These are phyloP conservation scores for Pyrus communis DNA, from an alignment of 306 rosid genomes.

Conservation along the genomic window DNA sequence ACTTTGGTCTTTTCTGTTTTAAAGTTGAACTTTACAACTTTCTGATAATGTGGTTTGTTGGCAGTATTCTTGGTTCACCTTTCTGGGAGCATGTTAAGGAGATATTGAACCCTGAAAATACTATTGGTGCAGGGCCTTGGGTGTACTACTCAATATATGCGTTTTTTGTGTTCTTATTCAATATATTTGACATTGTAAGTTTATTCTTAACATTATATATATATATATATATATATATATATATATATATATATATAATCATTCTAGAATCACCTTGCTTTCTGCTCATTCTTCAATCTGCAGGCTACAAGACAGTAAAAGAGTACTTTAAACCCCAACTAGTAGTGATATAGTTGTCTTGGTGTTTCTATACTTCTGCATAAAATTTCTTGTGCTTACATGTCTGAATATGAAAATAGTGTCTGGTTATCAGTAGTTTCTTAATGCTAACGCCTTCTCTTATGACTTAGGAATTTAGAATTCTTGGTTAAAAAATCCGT, in stretches of 20 bases:
- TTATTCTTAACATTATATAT: slow-evolving; percentile 9
- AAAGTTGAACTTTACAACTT: neutral
- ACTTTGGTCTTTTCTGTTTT: slow-evolving; percentile 5
- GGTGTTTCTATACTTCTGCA: neutral
- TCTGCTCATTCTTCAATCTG: neutral
- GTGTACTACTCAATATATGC: slow-evolving; percentile 88
- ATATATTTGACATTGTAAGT: slow-evolving; percentile 96
- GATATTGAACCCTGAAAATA: slow-evolving; percentile 81
- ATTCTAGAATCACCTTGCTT: neutral
- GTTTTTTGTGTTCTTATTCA: slow-evolving; percentile 84
- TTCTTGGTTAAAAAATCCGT: neutral
- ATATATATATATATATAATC: neutral
- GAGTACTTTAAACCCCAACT: neutral
- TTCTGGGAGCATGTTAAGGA: slow-evolving; percentile 89
- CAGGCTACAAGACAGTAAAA: neutral
- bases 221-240: neutral
- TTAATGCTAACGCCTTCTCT: neutral
- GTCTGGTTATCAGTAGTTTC: neutral
- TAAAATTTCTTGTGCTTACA: neutral
- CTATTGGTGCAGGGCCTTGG: slow-evolving; percentile 92
- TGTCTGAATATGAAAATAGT: neutral
- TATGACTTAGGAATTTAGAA: neutral
- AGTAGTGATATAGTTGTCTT: neutral
- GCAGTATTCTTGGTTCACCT: slow-evolving; percentile 76
- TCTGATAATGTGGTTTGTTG: slow-evolving; percentile 22